phyloP scores from a whole-genome alignment of 192 early-diverging fungal genomes.

The Coemansia sp. region DNA sequence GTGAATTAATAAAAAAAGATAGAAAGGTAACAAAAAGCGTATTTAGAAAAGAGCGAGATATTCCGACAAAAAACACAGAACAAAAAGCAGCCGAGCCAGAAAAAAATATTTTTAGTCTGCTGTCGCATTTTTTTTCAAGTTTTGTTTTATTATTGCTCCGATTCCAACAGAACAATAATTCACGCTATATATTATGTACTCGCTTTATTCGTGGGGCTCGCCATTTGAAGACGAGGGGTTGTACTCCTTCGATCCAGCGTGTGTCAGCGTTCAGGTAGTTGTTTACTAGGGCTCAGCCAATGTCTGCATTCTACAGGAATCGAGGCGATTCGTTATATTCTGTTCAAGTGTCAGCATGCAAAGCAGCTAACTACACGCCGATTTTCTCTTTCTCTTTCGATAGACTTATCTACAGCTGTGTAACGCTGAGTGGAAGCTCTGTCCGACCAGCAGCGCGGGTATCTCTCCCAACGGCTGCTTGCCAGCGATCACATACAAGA shows the following conservation, averaged over 20 bases:
- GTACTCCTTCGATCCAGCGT: slow-evolving; percentile 45
- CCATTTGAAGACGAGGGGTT: slow-evolving; percentile 37
- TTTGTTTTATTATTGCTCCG: too few relatives aligned
- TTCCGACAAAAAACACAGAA: too few relatives aligned
- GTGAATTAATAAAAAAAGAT: too few relatives aligned
- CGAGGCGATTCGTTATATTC: too few relatives aligned
- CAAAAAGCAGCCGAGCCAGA: too few relatives aligned
- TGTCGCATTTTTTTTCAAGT: too few relatives aligned
- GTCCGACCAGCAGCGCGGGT: slow-evolving; percentile 26
- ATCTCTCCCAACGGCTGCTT: slow-evolving; percentile 39
- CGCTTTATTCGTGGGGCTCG: slow-evolving; percentile 49
- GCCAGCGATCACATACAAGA: slow-evolving; percentile 23
- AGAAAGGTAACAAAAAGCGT: too few relatives aligned
- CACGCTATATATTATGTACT: too few relatives aligned
- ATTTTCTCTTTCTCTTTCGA: background rate
- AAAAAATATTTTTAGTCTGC: too few relatives aligned
- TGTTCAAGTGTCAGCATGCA: too few relatives aligned
- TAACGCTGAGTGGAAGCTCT: slow-evolving; percentile 45
- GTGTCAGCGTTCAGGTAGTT: slow-evolving; percentile 42
- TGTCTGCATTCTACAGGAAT: background rate
- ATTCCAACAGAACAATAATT: background rate
- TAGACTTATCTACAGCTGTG: slow-evolving; percentile 51
- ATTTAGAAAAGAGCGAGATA: too few relatives aligned
- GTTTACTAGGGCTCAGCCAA: background rate
- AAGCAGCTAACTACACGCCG: too few relatives aligned